A percentile compares a stretch with the other conserved stretches of the same genome.
Evolutionary conservation across 2,329 filamentous ascomycete genomes (phyloP).

Genomic region (Paracamarosporium sp.): DNA sequence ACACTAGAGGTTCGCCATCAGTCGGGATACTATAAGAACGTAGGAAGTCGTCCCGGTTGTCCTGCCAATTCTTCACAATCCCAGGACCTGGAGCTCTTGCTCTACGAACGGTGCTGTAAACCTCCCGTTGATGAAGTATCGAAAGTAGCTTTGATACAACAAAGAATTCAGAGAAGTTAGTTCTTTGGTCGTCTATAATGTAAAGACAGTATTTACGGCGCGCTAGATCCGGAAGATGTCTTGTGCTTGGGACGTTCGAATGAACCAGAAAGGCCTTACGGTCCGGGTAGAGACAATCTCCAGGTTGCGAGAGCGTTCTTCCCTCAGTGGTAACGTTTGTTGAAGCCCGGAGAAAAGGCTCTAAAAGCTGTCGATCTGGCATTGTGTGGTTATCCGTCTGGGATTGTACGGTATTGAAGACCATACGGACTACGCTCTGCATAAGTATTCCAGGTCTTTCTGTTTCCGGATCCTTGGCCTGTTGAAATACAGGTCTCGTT

Average conservation of each 20-base stretch:
- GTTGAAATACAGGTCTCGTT: not conserved
- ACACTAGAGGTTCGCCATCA: not conserved
- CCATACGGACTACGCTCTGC: slow-evolving; percentile 4
- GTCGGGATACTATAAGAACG: not conserved
- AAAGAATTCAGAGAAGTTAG: not conserved
- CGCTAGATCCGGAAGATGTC: not conserved
- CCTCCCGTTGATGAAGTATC: not conserved
- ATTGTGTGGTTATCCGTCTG: slow-evolving; percentile 3
- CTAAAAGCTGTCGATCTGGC: slow-evolving; percentile 5
- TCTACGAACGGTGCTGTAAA: not conserved
- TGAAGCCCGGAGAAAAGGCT: slow-evolving; percentile 10
- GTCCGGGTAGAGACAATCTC: not conserved
- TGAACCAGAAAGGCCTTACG: not conserved
- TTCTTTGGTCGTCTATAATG: not conserved
- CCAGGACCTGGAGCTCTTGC: not conserved
- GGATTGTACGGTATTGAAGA: slow-evolving; percentile 2
- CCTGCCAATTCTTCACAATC: not conserved
- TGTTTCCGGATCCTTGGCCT: slow-evolving; percentile 4
- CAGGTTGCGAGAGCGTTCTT: not conserved
- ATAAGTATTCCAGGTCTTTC: not conserved
- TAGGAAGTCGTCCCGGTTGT: not conserved
- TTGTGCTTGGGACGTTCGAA: not conserved
- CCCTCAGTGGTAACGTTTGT: not conserved
- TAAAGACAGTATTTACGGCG: not conserved
- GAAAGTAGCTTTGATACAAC: not conserved